Evolutionary conservation across 768 basidiomycete genomes (phyloP).

Genomic region (Termitomyces sp.): DNA sequence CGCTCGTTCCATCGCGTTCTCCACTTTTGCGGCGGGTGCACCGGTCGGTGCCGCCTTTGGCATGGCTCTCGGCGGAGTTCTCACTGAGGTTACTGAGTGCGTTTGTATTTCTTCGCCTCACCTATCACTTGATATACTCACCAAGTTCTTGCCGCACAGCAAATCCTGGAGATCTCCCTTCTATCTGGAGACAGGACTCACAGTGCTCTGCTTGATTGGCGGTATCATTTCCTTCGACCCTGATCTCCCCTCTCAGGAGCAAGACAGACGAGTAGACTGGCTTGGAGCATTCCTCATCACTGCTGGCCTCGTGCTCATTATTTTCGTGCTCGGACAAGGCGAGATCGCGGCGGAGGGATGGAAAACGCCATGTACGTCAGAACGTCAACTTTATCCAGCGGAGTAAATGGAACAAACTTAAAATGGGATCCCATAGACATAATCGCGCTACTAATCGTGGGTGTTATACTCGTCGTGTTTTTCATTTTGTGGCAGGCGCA

Average conservation of each 20-base stretch:
- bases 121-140: neutral
- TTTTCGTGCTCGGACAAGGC: constrained; percentile 68
- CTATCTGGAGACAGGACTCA: constrained; percentile 59
- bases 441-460: constrained; percentile 58
- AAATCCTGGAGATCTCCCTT: constrained; percentile 64
- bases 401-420: neutral
- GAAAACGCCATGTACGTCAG: constrained; percentile 34
- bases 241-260: constrained; percentile 44
- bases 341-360: constrained; percentile 56
- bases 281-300: constrained; percentile 65
- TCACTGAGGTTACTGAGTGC: constrained; percentile 52
- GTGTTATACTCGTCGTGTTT: constrained; percentile 43
- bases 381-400: neutral
- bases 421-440: constrained; percentile 44
- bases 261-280: constrained; percentile 63
- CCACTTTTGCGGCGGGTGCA: constrained; percentile 81
- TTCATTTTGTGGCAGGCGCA: constrained; percentile 65
- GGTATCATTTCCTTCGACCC: constrained; percentile 59
- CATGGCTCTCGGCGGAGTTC: constrained; percentile 62
- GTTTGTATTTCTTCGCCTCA: constrained; percentile 7
- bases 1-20: constrained; percentile 73
- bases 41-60: constrained; percentile 79
- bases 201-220: constrained; percentile 45
- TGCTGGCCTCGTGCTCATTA: constrained; percentile 58
- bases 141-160: constrained; percentile 16